phyloP scores from a whole-genome alignment of 768 basidiomycete species.

The Amanita exitialis region DNA sequence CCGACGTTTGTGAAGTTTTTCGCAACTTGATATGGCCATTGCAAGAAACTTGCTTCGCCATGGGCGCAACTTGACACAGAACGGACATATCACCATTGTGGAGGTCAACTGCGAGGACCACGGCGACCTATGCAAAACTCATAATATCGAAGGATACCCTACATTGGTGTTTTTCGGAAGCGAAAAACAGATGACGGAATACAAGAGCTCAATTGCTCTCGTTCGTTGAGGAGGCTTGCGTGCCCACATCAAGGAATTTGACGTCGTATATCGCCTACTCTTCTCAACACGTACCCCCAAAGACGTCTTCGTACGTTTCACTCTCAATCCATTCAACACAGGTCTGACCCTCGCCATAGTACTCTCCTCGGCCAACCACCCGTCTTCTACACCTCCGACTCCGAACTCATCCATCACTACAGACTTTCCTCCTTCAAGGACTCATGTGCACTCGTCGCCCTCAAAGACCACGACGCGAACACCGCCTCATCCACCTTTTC shows the following conservation, averaged over 20 bases:
- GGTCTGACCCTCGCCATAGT: slow-evolving; percentile 13
- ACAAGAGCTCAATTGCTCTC: slow-evolving; percentile 57
- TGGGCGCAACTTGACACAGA: slow-evolving; percentile 77
- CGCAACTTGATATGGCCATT: no score
- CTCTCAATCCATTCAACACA: background rate
- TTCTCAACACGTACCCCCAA: slow-evolving; percentile 29
- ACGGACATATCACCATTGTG: slow-evolving; percentile 58
- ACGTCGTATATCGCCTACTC: slow-evolving; percentile 48
- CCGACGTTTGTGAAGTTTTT: no score
- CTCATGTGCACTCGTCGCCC: slow-evolving; percentile 56
- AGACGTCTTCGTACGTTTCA: slow-evolving; percentile 21
- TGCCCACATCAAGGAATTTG: slow-evolving; percentile 28
- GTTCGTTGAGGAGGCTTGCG: slow-evolving; percentile 68
- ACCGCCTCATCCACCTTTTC: slow-evolving; percentile 37
- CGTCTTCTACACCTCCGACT: slow-evolving; percentile 30
- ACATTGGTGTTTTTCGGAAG: slow-evolving; percentile 58
- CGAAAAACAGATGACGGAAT: slow-evolving; percentile 57
- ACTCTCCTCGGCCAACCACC: slow-evolving; percentile 39
- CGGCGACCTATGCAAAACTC: slow-evolving; percentile 48
- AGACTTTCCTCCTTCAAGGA: slow-evolving; percentile 20
- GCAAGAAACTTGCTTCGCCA: slow-evolving; percentile 82
- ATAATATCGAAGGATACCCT: slow-evolving; percentile 76
- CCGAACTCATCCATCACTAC: slow-evolving; percentile 26
- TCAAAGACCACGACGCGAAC: slow-evolving; percentile 42
- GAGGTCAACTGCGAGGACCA: slow-evolving; percentile 87